Evolutionary conservation across 148 eudicot species (phyloP), one percentile per base, ranked within the genome.

Genomic region (Fallopia convolvulus): DNA sequence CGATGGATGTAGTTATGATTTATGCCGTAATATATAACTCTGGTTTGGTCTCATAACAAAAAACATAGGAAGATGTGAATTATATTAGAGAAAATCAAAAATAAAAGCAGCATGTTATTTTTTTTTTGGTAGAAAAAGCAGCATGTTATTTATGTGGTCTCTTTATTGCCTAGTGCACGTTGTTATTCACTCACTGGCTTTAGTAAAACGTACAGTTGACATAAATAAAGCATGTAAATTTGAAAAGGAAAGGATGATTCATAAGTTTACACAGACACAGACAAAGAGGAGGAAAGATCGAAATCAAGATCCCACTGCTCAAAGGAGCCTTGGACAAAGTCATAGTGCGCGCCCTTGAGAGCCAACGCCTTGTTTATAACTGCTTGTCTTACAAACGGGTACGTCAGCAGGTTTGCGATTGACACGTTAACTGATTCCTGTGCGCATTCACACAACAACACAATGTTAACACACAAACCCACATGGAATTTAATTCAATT

Each of bases 401-500:
- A 94, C 2, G 99, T 89, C 73, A 92, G 79, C 26, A 94, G 84
- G 81, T 94, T 94, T 9, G 85, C 93, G 0, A 94, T 79, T 0
- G 97, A 94, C 9, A 94, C 88, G 80, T 94, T 94, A 80, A 94
- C 99, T 3, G 99, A 97, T 82, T 94, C 99, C 99, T 94, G 93
- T 78, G 39, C 39, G 39, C 39, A 82, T 21, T 23, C 70, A 49
- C 10, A 10, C 10, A n/a, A 41, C 73, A 13, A 33, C 39, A 18
- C 74, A 48, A 48, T 0, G 11, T 48, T 48, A 48, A 48, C 15
- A 14, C 11, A 48, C 52, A 12, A 48, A 36, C 4, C 39, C 3
- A 36, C 39, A 36, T 36, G 3, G 39, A 36, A 36, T 2, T 36
- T 36, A 36, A 36, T 36, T 4, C 3, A 56, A n/a, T 26, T 26